A percentile compares a stretch with the other conserved stretches of the same genome.
These are phyloP conservation scores for Apodospora peruviana DNA, from an alignment of 495 filamentous ascomycete genomes.

Conservation along the genomic window DNA sequence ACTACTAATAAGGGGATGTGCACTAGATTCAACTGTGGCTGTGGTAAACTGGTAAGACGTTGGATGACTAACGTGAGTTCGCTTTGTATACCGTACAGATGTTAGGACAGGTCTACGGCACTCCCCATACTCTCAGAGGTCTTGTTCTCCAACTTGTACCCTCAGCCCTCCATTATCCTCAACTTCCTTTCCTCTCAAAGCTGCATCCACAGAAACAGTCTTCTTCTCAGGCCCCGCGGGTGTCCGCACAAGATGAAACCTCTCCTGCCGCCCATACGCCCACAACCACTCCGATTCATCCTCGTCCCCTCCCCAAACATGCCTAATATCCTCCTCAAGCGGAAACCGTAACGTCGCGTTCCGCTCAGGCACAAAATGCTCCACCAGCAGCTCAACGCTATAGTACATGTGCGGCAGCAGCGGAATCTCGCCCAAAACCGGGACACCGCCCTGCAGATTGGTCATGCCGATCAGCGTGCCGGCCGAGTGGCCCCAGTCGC, in stretches of 20 bases:
- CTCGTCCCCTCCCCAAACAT: conserved; percentile 26
- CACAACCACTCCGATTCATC: conserved; percentile 32
- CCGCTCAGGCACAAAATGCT: conserved; percentile 38
- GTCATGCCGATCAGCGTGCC: conserved; percentile 44
- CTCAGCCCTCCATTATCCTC: too few relatives aligned
- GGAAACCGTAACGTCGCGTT: conserved; percentile 36
- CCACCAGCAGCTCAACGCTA: conserved; percentile 41
- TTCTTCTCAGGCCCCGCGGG: conserved; percentile 1
- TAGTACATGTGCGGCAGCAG: conserved; percentile 38
- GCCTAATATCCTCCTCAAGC: conserved; percentile 35
- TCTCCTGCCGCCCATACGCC: conserved; percentile 40
- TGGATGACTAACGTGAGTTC: too few relatives aligned
- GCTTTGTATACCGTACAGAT: too few relatives aligned
- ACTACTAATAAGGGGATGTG: too few relatives aligned
- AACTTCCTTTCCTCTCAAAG: too few relatives aligned
- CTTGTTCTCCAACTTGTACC: too few relatives aligned
- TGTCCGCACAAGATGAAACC: conserved; percentile 34
- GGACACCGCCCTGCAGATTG: conserved; percentile 39
- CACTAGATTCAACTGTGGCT: too few relatives aligned
- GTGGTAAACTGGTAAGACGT: too few relatives aligned
- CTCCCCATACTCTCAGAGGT: too few relatives aligned
- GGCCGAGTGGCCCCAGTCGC: conserved; percentile 46
- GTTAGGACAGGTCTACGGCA: too few relatives aligned
- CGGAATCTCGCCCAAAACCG: conserved; percentile 35
- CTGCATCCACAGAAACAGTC: too few relatives aligned